phyloP scores from a whole-genome alignment of 257 asterid genomes.

The Echites panduratus region DNA sequence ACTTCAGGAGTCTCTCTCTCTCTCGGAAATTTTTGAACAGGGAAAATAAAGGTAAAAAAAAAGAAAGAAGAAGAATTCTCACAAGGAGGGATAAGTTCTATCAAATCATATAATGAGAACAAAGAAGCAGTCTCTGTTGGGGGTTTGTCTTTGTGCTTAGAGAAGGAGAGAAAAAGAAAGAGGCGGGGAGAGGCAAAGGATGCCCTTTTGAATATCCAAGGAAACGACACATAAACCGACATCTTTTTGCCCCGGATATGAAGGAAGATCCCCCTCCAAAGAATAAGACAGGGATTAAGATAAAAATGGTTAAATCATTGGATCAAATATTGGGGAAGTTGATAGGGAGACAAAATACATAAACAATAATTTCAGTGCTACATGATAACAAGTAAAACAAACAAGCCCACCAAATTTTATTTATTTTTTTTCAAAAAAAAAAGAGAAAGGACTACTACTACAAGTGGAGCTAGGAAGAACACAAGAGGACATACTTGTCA shows the following conservation, averaged over 20 bases:
- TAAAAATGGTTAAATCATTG: conserved; percentile 31
- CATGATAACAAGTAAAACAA: conserved; percentile 16
- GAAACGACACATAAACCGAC: conserved; percentile 33
- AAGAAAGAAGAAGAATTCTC: not conserved
- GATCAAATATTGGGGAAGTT: conserved; percentile 20
- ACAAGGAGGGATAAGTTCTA: conserved; percentile 2
- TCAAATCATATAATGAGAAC: conserved; percentile 14
- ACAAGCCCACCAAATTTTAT: conserved; percentile 12
- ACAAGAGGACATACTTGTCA: conserved; percentile 17
- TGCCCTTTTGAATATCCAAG: conserved; percentile 11
- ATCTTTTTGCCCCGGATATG: conserved; percentile 35
- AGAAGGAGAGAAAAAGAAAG: not conserved
- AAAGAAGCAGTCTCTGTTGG: conserved; percentile 17
- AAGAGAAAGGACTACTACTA: not conserved
- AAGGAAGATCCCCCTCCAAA: conserved; percentile 35
- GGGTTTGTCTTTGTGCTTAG: conserved; percentile 20
- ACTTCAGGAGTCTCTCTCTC: not conserved
- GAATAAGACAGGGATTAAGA: conserved; percentile 30
- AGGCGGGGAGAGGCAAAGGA: not conserved
- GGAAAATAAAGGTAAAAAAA: not conserved
- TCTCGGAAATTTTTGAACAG: not conserved
- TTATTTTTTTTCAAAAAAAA: too few relatives aligned
- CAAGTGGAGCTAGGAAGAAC: conserved; percentile 22
- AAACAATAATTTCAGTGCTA: conserved; percentile 7
- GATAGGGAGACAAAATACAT: conserved; percentile 12